phyloP scores from a whole-genome alignment of 768 basidiomycete species.

The Phaeotremella fagi region DNA sequence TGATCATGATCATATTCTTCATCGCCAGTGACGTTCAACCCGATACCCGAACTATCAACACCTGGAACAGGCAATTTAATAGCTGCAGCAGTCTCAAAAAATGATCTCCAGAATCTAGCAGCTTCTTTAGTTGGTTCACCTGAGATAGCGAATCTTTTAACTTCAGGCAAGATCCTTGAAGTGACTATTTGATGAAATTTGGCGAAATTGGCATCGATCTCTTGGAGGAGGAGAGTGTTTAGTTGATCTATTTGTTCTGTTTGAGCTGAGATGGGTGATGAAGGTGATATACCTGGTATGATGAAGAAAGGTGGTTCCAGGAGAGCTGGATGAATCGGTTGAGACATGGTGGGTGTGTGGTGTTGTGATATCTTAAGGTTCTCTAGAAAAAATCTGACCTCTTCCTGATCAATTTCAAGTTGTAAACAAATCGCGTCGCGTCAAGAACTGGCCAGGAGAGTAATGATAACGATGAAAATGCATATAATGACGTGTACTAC shows the following conservation, averaged over 20 bases:
- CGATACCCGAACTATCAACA: slow-evolving; percentile 52
- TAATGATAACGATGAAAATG: no score
- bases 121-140: slow-evolving; percentile 85
- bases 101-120: slow-evolving; percentile 96
- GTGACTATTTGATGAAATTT: slow-evolving; percentile 80
- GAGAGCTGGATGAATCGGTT: slow-evolving; percentile 25
- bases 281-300: slow-evolving; percentile 42
- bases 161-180: slow-evolving; percentile 72
- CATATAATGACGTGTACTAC: no score
- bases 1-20: background rate
- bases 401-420: no score
- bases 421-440: no score
- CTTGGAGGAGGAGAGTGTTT: slow-evolving; percentile 87
- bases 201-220: slow-evolving; percentile 89
- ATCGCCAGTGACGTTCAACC: slow-evolving; percentile 13
- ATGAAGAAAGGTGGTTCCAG: slow-evolving; percentile 41
- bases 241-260: slow-evolving; percentile 94
- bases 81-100: slow-evolving; percentile 90
- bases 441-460: no score
- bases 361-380: no score
- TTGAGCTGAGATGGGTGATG: slow-evolving; percentile 58
- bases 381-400: no score
- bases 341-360: background rate
- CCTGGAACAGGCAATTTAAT: slow-evolving; percentile 72
- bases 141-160: slow-evolving; percentile 81